Evolutionary conservation across 257 asterid species (phyloP).

Genomic region (Nicotiana tabacum): DNA sequence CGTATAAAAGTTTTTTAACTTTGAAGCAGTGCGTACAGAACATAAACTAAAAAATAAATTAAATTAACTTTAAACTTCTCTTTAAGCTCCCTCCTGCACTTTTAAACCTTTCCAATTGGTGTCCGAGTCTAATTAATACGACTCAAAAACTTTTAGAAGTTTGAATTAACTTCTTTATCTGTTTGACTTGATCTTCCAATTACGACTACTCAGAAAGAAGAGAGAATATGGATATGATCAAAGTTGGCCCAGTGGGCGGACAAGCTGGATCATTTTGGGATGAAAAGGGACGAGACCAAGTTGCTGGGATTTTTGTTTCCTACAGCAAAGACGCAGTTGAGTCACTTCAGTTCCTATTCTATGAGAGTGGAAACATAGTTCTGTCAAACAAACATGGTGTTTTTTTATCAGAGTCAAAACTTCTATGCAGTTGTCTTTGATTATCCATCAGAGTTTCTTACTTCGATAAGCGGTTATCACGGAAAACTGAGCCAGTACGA

Average conservation of each 20-base stretch:
- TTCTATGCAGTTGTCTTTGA: background rate
- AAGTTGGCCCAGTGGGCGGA: background rate
- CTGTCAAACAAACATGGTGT: background rate
- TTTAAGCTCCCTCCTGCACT: too few species aligned
- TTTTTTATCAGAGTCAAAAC: background rate
- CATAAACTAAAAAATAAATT: too few species aligned
- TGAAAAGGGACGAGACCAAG: background rate
- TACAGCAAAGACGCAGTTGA: accelerated
- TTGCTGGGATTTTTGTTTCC: background rate
- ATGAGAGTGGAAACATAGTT: background rate
- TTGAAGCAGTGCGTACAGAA: too few species aligned
- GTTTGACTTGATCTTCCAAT: background rate
- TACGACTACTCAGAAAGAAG: background rate
- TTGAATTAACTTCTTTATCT: background rate
- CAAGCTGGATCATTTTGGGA: background rate
- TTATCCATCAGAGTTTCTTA: background rate
- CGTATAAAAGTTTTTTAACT: too few species aligned
- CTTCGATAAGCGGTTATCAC: background rate
- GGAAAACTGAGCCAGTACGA: too few species aligned
- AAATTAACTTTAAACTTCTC: too few species aligned
- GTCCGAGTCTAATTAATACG: too few species aligned
- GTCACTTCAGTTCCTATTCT: background rate
- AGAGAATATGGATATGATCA: background rate
- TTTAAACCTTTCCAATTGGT: too few species aligned
- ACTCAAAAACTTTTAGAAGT: background rate